Percentiles rank a stretch among this genome's conserved stretches.
Conservation (phyloP, 495 filamentous ascomycete genomes). For the Penicillium lagena region DNA sequence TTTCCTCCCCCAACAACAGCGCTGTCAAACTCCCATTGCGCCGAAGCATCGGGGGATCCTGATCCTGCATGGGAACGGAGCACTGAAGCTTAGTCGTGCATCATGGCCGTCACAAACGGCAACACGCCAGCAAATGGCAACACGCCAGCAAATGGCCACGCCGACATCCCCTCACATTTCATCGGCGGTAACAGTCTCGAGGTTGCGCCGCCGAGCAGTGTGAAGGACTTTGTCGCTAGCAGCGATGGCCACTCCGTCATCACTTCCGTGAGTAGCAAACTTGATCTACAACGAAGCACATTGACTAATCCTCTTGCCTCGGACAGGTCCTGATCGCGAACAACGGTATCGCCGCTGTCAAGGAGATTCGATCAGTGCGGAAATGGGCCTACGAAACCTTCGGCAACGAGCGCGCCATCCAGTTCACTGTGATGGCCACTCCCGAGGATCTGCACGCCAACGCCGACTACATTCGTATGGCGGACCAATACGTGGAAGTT, state of each 20-base stretch:
- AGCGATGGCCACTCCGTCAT: constrained; percentile 97
- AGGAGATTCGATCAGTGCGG: constrained; percentile 95
- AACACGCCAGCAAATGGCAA: constrained; percentile 43
- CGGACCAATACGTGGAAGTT: constrained; percentile 96
- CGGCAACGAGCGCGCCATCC: constrained; percentile 94
- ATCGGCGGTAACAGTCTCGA: constrained; percentile 87
- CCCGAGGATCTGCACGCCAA: constrained; percentile 98
- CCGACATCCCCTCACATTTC: constrained; percentile 80
- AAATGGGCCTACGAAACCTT: constrained; percentile 99
- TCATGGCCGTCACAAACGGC: constrained; percentile 36
- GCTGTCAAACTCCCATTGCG: constrained; percentile 12
- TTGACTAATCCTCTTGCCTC: too few relatives aligned
- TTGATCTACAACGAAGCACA: too few relatives aligned
- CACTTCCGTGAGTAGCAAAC: constrained; percentile 64
- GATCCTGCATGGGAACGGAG: constrained; percentile 15
- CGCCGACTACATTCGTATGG: constrained; percentile 99
- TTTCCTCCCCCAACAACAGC: constrained; percentile 6
- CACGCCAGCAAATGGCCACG: constrained; percentile 57
- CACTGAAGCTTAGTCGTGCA: constrained; percentile 20
- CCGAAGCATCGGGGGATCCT: neutral
- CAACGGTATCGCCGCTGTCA: constrained; percentile 99
- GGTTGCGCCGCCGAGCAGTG: constrained; percentile 66
- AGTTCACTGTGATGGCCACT: constrained; percentile 99
- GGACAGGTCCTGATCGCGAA: constrained; percentile 93
- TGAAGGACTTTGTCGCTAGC: constrained; percentile 89